Percentiles rank a stretch among this genome's conserved stretches.
phyloP scores from a whole-genome alignment of 169 alveolate genomes.

The Cryptosporidium xiaoi region DNA sequence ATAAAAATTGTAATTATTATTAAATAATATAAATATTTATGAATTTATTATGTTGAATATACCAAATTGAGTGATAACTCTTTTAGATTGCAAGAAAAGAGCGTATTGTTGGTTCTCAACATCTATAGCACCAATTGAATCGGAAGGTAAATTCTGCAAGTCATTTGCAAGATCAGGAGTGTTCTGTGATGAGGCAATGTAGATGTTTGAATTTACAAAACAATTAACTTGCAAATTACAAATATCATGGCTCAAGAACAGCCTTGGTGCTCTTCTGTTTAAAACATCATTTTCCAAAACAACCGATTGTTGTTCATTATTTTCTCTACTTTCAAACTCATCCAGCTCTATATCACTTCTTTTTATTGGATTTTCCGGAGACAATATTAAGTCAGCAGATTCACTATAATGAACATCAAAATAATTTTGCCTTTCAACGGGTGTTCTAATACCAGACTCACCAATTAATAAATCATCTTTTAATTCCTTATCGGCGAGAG shows the following conservation, averaged over 20 bases:
- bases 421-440: no score
- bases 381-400: background rate
- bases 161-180: slow-evolving; percentile 50
- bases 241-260: slow-evolving; percentile 9
- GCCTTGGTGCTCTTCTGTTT: slow-evolving; percentile 16
- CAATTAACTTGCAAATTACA: slow-evolving; percentile 16
- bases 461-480: background rate
- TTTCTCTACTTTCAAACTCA: slow-evolving; percentile 22
- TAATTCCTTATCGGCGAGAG: background rate
- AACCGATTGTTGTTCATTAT: slow-evolving; percentile 14
- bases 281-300: background rate
- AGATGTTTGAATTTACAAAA: slow-evolving; percentile 27
- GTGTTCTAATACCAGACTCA: background rate
- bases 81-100: slow-evolving; percentile 43
- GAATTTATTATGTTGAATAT: slow-evolving; percentile 30
- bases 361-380: background rate
- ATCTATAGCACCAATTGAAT: slow-evolving; percentile 75
- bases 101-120: slow-evolving; percentile 68
- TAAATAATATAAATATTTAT: background rate
- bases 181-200: slow-evolving; percentile 62
- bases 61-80: slow-evolving; percentile 68
- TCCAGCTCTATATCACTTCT: background rate
- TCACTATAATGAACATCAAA: background rate
- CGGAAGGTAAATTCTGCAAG: slow-evolving; percentile 48
- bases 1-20: no score